Percentiles rank a stretch among this genome's conserved stretches.
phyloP scores from a whole-genome alignment of 306 rosid species.

The Luffa acutangula region DNA sequence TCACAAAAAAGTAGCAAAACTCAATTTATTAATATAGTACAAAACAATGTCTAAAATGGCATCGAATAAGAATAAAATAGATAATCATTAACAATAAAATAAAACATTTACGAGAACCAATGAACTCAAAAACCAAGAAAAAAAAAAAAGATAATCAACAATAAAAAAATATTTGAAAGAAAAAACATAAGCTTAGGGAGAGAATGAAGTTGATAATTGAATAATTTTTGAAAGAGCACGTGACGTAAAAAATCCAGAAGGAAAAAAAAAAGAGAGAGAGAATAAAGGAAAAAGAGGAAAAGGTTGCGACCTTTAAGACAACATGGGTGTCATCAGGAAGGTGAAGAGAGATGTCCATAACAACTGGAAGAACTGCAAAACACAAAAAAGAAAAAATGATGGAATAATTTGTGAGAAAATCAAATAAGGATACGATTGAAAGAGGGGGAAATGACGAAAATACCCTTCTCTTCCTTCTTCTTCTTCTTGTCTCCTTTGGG shows the following conservation, averaged over 20 bases:
- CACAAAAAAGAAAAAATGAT: neutral
- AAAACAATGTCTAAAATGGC: neutral
- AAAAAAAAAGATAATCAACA: too few relatives aligned
- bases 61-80: too few relatives aligned
- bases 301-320: conserved; percentile 52
- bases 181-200: too few relatives aligned
- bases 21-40: too few relatives aligned
- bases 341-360: conserved; percentile 67
- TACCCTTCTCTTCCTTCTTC: conserved; percentile 92
- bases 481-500: conserved; percentile 68
- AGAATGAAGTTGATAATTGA: too few relatives aligned
- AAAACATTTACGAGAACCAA: neutral
- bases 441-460: neutral
- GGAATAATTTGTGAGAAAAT: neutral
- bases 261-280: neutral
- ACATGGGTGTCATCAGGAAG: conserved; percentile 70
- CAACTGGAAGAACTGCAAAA: conserved; percentile 83
- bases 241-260: neutral
- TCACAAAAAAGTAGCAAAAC: too few relatives aligned
- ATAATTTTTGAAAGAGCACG: neutral
- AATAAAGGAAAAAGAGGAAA: neutral
- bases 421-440: neutral
- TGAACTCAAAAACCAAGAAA: neutral
- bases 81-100: neutral
- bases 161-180: too few relatives aligned